Conservation (phyloP, 352 stramenopile species). For the Phytophthora capsici region DNA sequence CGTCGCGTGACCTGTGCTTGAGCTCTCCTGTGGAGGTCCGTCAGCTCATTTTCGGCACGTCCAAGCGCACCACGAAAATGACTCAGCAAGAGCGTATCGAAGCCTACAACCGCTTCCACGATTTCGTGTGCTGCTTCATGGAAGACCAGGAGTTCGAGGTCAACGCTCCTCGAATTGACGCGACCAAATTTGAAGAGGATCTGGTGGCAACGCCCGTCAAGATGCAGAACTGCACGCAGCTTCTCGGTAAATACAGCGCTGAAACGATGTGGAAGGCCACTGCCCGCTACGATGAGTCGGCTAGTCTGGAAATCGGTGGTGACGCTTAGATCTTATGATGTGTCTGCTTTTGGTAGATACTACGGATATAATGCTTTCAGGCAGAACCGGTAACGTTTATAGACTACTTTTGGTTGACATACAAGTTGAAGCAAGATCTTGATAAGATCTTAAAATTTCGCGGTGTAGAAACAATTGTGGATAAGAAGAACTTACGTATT, state of each 20-base stretch:
- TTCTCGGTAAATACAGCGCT: slow-evolving; percentile 16
- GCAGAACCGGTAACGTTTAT: neutral
- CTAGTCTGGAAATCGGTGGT: neutral
- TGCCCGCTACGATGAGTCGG: neutral
- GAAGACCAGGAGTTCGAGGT: slow-evolving; percentile 23
- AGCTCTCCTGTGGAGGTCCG: slow-evolving; percentile 17
- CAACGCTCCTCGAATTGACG: slow-evolving; percentile 13
- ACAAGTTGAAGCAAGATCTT: too few relatives aligned
- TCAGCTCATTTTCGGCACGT: slow-evolving; percentile 19
- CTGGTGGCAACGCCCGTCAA: slow-evolving; percentile 19
- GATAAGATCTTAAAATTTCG: too few relatives aligned
- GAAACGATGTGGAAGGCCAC: slow-evolving; percentile 16
- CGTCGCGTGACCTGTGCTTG: slow-evolving; percentile 16
- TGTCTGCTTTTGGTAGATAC: neutral
- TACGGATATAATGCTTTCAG: neutral
- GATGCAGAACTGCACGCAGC: slow-evolving; percentile 23
- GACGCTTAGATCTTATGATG: neutral
- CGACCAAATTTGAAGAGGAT: slow-evolving; percentile 7
- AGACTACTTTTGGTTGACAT: neutral
- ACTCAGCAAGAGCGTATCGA: slow-evolving; percentile 9
- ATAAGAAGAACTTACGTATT: too few relatives aligned
- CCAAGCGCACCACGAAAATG: slow-evolving; percentile 19
- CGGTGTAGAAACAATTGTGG: too few relatives aligned
- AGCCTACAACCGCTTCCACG: slow-evolving; percentile 24
- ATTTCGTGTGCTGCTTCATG: slow-evolving; percentile 11